A percentile compares a stretch with the other conserved stretches of the same genome.
Conservation (phyloP, 192 early-diverging fungal species). For the Podila epigama region DNA sequence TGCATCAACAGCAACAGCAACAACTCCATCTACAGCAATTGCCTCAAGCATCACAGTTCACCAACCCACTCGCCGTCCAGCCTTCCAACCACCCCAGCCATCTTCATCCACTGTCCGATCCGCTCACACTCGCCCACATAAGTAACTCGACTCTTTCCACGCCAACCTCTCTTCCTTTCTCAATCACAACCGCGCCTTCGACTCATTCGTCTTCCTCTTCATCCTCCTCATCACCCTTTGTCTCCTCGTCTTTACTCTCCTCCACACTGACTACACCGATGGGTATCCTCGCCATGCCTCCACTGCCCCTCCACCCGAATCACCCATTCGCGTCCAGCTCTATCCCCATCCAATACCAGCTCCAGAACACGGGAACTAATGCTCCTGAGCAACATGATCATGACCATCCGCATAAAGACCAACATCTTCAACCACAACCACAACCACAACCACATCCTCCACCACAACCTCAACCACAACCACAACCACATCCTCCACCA, state of each 20-base stretch:
- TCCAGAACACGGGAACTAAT: too few species aligned
- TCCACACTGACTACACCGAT: constrained; percentile 11
- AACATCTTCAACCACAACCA: constrained; percentile 1
- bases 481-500: background rate
- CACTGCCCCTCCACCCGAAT: constrained; percentile 13
- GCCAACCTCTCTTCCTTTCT: too few species aligned
- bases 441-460: background rate
- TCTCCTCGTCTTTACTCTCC: background rate
- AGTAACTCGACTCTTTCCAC: too few species aligned
- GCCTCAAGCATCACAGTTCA: background rate
- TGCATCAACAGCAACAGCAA: background rate
- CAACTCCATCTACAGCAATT: background rate
- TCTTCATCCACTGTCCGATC: background rate
- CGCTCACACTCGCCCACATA: background rate
- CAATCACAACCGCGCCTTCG: too few species aligned
- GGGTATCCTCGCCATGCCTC: constrained; percentile 29
- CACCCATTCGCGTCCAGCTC: background rate
- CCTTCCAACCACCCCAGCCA: constrained; percentile 6
- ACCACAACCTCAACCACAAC: background rate
- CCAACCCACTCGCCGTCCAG: background rate
- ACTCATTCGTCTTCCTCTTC: background rate
- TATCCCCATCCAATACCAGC: too few species aligned
- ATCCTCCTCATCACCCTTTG: background rate
- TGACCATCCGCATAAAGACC: background rate
- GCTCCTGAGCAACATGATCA: too few species aligned